Conservation (phyloP, 1,284 basidiomycete species). For the Peniophora sp. region DNA sequence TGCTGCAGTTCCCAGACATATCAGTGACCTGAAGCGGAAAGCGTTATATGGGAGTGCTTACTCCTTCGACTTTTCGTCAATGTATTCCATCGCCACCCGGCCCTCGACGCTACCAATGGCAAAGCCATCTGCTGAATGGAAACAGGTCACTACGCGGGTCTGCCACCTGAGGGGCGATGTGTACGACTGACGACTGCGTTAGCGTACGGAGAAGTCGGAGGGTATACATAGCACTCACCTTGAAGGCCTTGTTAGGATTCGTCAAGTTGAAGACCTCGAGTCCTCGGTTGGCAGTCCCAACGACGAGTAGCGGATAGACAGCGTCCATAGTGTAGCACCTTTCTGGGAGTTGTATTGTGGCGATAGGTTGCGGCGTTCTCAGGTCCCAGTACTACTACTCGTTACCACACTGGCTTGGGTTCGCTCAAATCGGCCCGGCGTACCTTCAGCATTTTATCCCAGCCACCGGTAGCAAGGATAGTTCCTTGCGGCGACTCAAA, state of each 20-base stretch:
- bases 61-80: constrained; percentile 70
- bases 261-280: constrained; percentile 85
- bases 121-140: constrained; percentile 76
- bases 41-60: constrained; percentile 26
- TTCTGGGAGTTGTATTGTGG: constrained; percentile 77
- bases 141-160: constrained; percentile 84
- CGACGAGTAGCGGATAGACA: constrained; percentile 79
- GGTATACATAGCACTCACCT: constrained; percentile 40
- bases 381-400: constrained; percentile 82
- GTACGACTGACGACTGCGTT: constrained; percentile 1
- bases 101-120: constrained; percentile 95
- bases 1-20: constrained; percentile 28
- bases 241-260: constrained; percentile 71
- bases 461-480: constrained; percentile 79
- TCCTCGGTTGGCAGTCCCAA: constrained; percentile 90
- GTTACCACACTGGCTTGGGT: neutral
- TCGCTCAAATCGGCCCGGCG: constrained; percentile 5
- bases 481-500: constrained; percentile 62
- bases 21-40: neutral
- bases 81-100: constrained; percentile 91
- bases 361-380: constrained; percentile 64
- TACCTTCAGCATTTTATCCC: constrained; percentile 89
- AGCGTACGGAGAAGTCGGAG: neutral
- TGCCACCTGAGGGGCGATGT: constrained; percentile 90
- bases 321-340: constrained; percentile 87